Evolutionary conservation across 106 monocot species (phyloP), one percentile per base, ranked within the genome.

Genomic region (Gastrodia elata): DNA sequence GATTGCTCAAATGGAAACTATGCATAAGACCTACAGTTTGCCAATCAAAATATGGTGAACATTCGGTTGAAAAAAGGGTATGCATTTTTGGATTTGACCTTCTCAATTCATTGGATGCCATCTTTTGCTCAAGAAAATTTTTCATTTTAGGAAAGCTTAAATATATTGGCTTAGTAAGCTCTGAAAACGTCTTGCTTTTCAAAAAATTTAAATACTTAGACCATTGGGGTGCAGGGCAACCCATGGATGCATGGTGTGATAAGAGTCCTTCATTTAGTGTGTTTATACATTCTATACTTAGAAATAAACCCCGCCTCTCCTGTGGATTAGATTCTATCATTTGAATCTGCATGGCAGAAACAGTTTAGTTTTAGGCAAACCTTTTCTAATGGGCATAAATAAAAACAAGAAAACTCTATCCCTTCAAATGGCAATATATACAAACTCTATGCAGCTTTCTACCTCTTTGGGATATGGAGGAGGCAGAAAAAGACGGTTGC

Each of bases 401-500:
- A 25, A 58, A 25, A 28, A 61, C 61, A 32, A 61, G 13, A 61
- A 61, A 61, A 52, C 5, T 61, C 61, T 28, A 61, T 61, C 30
- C 61, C 61, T 52, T n/a, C 18, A 52, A 52, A 8, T 22, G 9
- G 18, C 52, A 52, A 52, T 52, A 52, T 52, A 52, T 52, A 52
- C 9, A 61, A 61, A 14, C 26, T 32, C 13, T 2, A 8, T 0
- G 39, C 9, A 15, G 28, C 64, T 57, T 61, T 2, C 14, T 80
- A 98, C 98, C 98, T 93, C 93, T 87, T 77, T 88, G 69, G 93
- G 98, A 78, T 80, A 91, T 58, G 98, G 98, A 25, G 93, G 98
- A 9, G 82, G 58, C 39, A 88, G 88, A 71, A 98, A 98, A 70
- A 98, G 82, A 18, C 79, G 86, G 77, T 98, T 98, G 80, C 98